A percentile compares a stretch with the other conserved stretches of the same genome.
phyloP scores from a whole-genome alignment of 306 rosid genomes.

The Trifolium fragiferum region DNA sequence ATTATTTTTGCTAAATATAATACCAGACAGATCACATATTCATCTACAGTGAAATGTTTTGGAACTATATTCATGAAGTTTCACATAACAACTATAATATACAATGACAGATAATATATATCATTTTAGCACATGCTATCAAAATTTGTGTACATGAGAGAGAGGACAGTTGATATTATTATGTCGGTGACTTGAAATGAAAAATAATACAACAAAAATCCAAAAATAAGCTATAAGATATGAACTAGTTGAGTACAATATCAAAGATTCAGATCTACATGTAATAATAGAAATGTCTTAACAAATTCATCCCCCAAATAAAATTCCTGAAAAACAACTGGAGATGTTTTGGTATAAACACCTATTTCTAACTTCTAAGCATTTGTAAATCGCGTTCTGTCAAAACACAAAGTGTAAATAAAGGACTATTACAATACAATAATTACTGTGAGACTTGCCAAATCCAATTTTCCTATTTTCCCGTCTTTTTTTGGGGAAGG shows the following conservation, averaged over 20 bases:
- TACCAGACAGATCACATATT: not conserved
- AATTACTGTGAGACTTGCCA: constrained; percentile 9
- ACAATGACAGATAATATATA: not conserved
- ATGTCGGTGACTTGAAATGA: not conserved
- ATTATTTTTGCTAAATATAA: not conserved
- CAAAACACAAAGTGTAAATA: not conserved
- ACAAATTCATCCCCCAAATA: not conserved
- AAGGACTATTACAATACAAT: not conserved
- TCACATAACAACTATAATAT: not conserved
- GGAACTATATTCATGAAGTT: not conserved
- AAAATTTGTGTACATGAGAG: not conserved
- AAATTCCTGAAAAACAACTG: not conserved
- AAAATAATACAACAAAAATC: not conserved
- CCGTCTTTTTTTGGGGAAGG: constrained; percentile 3
- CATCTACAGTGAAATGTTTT: not conserved
- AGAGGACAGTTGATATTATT: not conserved
- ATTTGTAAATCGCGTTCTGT: not conserved
- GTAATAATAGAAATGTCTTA: too few relatives aligned
- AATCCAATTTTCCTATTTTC: constrained; percentile 13
- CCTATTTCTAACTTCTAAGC: constrained; percentile 15
- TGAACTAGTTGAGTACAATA: not conserved
- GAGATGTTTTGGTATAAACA: not conserved
- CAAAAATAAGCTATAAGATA: not conserved
- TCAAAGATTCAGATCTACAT: not conserved
- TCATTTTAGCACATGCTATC: not conserved